Evolutionary conservation across 2,329 filamentous ascomycete species (phyloP), one percentile per base, ranked within the genome.

Genomic region (Verticillium dahliae): DNA sequence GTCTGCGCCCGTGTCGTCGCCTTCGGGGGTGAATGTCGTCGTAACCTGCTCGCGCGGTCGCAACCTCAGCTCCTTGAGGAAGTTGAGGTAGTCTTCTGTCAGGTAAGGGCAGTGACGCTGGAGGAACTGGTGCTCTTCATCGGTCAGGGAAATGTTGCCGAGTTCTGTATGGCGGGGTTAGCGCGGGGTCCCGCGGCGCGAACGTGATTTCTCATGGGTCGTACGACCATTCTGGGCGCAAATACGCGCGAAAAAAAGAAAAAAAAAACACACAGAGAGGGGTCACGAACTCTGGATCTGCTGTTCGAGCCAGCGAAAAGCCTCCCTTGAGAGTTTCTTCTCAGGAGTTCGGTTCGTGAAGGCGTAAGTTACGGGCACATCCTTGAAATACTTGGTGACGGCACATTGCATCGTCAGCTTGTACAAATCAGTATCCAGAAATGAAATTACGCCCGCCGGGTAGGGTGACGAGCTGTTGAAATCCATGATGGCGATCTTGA

Each of bases 321-420:
- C 95, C 61, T 83, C 83, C 68, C 92, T 85, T 33, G 87, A 96
- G 62, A 99, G 81, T 73, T 93, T 92, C 86, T 97, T 96, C 64
- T 97, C 87, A 7, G 92, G 91, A 1, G 95, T 99, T 58, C 95
- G 90, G 74, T 99, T 99, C 59, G 92, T 98, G 78, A 96, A 97
- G 63, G 90, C 87, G 72, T 98, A 99, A 2, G 91, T 92, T 62
- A 98, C 95, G 55, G 88, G 85, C 69, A 87, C 79, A 62, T 93
- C 82, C 38, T 89, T 89, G 75, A 96, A 98, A 79, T 93, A 96
- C 76, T 96, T 96, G 68, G 96, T 84, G 66, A 98, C 89, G 64
- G 92, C 92, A 73, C 91, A 97, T 88, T 99, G 95, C 95, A 99
- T 99, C 22, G 95, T 99, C 76, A 99, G 78, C 77, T 99, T 99